Evolutionary conservation across 164 flowering plant species (phyloP), one percentile per base, ranked within the genome.

Genomic region (Chimonanthus salicifolius): DNA sequence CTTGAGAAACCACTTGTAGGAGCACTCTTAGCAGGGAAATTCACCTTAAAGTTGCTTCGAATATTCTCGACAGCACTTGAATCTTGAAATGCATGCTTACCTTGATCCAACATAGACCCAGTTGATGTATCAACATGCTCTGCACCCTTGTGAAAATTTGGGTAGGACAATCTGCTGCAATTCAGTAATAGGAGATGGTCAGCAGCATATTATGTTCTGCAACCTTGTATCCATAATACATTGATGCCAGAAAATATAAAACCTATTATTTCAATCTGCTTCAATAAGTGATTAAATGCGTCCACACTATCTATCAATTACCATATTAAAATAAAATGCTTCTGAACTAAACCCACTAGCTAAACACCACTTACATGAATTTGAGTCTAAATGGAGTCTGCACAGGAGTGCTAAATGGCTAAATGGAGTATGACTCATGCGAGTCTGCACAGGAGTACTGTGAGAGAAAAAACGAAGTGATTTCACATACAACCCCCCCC

Each of bases 1-100:
- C 94, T 90, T 58, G 89, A 74, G 47, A 80, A 85, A 7, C 90
- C 84, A 75, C 91, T 89, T 10, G 80, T 66, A 47, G 94, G 94
- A 75, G 92, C 91, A 86, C 94, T 92, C 75, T 67, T 78, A 48
- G 49, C 58, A 72, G 90, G 86, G 72, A 77, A 78, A 75, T 76
- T 78, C 33, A 81, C 45, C 78, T 68, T 62, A 74, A 75, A 83
- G 68, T 4, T 45, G 48, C 78, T 76, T 45, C 64, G 79, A 65
- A 58, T 69, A n/a, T 64, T 79, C 2, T 70, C 81, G 13, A 64
- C 74, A 47, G 60, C 9, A 66, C 16, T 45, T 66, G 47, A 69
- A 68, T 80, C 77, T 44, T 67, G 82, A 58, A 71, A 76, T n/a
- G 70, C 78, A 76, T 63, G 82, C 74, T 72, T 71, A 18, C 75